Evolutionary conservation across 371 early-diverging fungal genomes (phyloP), one percentile per base, ranked within the genome.

Genomic region (Funneliformis caledonium): DNA sequence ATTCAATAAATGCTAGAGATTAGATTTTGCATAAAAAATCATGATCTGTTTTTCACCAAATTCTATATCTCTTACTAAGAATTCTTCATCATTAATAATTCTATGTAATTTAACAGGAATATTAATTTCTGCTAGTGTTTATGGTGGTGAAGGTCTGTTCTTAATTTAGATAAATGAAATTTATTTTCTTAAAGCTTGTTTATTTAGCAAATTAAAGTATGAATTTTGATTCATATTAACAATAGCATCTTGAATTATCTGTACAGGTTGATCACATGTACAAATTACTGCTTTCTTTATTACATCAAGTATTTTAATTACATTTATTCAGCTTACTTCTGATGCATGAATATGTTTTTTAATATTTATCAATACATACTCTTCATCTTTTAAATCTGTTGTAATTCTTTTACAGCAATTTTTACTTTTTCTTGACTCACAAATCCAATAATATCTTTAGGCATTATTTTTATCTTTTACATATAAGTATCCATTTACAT

Each of bases 191-290:
- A 26, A 26, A 26, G 26, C 26, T 26, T 26, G 0, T 26, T 26
- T 0, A 26, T 26, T 26, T 48, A 56, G 59, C 26, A 73, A 22
- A 48, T 73, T 52, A 6, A 12, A 59, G 22, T 48, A 47, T 19
- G 26, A 43, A 31, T 16, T 50, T n/a, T 59, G 12, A n/a, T 12
- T 4, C 33, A 48, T 73, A 73, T 52, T 73, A 48, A 59, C 33
- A 48, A n/a, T 33, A 11, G n/a, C 11, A 47, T 33, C 48, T 56
- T 73, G 52, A 73, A 73, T 73, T 10, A 73, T 73, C 52, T 73
- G 74, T n/a, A 33, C n/a, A 26, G 52, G 74, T 37, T 59, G n/a
- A 48, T 73, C 56, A 33, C n/a, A n/a, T n/a, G n/a, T n/a, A n/a
- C n/a, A n/a, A 10, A 16, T 16, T 42, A 43, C 70, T 0, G n/a